Percentiles rank a stretch among this genome's conserved stretches.
Evolutionary conservation across 495 filamentous ascomycete genomes (phyloP).

Genomic region (Aspergillus hancockii): DNA sequence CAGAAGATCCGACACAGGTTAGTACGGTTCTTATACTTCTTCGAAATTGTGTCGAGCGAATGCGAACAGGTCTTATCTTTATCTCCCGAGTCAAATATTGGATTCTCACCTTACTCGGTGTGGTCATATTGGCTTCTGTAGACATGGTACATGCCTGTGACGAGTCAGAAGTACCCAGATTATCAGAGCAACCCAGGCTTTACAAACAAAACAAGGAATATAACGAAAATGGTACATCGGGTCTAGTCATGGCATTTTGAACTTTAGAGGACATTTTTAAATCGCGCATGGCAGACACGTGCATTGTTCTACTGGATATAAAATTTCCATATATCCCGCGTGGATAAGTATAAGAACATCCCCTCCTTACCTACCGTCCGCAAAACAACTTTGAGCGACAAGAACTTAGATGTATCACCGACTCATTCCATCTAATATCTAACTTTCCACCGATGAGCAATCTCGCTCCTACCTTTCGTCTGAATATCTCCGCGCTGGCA

Average conservation of each 20-base stretch:
- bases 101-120: too few relatives aligned
- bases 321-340: not conserved
- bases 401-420: not conserved
- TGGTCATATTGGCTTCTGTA: too few relatives aligned
- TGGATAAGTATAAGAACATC: not conserved
- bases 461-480: not conserved
- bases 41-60: too few relatives aligned
- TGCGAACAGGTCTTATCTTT: too few relatives aligned
- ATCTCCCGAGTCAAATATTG: too few relatives aligned
- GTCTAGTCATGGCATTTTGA: not conserved
- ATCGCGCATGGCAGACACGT: not conserved
- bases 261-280: not conserved
- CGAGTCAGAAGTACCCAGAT: too few relatives aligned
- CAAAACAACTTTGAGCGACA: not conserved
- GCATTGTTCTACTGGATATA: not conserved
- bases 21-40: too few relatives aligned
- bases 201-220: too few relatives aligned
- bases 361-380: not conserved
- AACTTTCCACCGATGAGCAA: not conserved
- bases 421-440: not conserved
- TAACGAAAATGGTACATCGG: too few relatives aligned
- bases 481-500: not conserved
- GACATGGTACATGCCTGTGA: too few relatives aligned
- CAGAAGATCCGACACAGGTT: too few relatives aligned
- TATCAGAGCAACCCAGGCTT: too few relatives aligned